Conservation (phyloP, 129 eudicot species). For the Chrysanthemum lavandulifolium region DNA sequence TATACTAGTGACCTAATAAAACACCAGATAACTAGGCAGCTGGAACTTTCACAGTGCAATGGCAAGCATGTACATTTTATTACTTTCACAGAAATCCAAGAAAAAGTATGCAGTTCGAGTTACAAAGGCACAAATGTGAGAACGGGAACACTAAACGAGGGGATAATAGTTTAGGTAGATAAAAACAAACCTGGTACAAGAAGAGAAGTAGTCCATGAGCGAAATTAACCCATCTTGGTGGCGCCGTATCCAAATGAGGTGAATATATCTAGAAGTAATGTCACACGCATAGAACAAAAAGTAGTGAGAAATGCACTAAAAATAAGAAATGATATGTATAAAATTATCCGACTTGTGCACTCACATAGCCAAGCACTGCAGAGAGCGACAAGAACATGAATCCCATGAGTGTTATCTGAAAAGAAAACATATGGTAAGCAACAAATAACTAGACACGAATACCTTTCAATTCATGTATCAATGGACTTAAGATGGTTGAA, state of each 20-base stretch:
- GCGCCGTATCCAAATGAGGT: slow-evolving; percentile 88
- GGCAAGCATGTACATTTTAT: neutral
- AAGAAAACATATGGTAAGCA: slow-evolving; percentile 12
- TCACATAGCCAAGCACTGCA: slow-evolving; percentile 90
- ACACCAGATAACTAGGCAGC: too few relatives aligned
- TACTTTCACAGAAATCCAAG: slow-evolving; percentile 5
- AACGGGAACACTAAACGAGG: neutral
- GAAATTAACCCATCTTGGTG: slow-evolving; percentile 98
- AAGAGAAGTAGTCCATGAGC: slow-evolving; percentile 93
- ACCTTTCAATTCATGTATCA: slow-evolving; percentile 10
- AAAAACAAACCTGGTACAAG: slow-evolving; percentile 76
- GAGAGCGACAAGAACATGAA: slow-evolving; percentile 75
- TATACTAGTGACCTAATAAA: too few relatives aligned
- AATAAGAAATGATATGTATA: neutral
- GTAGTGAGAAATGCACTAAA: slow-evolving; percentile 3
- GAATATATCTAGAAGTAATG: slow-evolving; percentile 65
- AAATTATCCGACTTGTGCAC: slow-evolving; percentile 27
- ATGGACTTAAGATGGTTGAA: neutral
- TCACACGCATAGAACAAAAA: neutral
- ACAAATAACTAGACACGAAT: neutral
- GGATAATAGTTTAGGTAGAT: neutral
- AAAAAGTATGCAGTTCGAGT: neutral
- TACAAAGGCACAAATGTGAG: neutral
- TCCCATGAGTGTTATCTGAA: slow-evolving; percentile 93
- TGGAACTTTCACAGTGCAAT: too few relatives aligned